Evolutionary conservation across 1,284 basidiomycete genomes (phyloP).

Genomic region (Ceratobasidium sp.): DNA sequence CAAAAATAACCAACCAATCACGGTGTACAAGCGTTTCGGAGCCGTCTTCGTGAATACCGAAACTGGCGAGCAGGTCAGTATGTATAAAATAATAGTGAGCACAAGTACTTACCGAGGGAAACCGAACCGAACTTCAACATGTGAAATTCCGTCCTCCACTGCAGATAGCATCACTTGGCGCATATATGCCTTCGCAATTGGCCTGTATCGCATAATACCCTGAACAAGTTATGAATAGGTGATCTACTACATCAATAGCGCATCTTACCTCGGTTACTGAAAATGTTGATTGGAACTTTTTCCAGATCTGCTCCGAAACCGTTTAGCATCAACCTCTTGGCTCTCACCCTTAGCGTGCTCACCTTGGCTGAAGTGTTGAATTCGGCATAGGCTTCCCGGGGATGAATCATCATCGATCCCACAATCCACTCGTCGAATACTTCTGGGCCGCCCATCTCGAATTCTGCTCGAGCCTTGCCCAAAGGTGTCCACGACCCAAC

Average conservation of each 20-base stretch:
- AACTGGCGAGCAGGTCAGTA: slow-evolving; percentile 62
- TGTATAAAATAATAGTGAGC: slow-evolving; percentile 48
- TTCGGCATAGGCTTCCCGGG: slow-evolving; percentile 72
- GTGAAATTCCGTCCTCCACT: slow-evolving; percentile 76
- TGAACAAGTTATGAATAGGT: slow-evolving; percentile 47
- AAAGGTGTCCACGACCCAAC: slow-evolving; percentile 66
- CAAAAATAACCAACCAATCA: slow-evolving; percentile 40
- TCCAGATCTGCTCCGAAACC: slow-evolving; percentile 68
- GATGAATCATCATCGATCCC: slow-evolving; percentile 68
- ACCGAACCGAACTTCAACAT: slow-evolving; percentile 75
- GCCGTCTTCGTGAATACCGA: slow-evolving; percentile 20
- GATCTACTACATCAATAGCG: neutral
- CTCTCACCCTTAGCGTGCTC: slow-evolving; percentile 4
- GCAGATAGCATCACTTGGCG: slow-evolving; percentile 70
- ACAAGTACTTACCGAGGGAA: slow-evolving; percentile 57
- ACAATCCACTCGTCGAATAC: slow-evolving; percentile 75
- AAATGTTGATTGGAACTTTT: slow-evolving; percentile 70
- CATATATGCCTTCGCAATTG: slow-evolving; percentile 69
- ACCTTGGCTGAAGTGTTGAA: slow-evolving; percentile 75
- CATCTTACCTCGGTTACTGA: slow-evolving; percentile 59
- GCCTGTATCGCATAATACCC: slow-evolving; percentile 66
- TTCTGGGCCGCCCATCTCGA: slow-evolving; percentile 56
- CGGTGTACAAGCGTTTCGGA: slow-evolving; percentile 6
- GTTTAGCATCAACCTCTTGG: too few species aligned
- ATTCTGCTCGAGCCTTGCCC: slow-evolving; percentile 63